A percentile compares a stretch with the other conserved stretches of the same genome.
Evolutionary conservation across 2,329 filamentous ascomycete species (phyloP).

Genomic region (Bertia moriformis): DNA sequence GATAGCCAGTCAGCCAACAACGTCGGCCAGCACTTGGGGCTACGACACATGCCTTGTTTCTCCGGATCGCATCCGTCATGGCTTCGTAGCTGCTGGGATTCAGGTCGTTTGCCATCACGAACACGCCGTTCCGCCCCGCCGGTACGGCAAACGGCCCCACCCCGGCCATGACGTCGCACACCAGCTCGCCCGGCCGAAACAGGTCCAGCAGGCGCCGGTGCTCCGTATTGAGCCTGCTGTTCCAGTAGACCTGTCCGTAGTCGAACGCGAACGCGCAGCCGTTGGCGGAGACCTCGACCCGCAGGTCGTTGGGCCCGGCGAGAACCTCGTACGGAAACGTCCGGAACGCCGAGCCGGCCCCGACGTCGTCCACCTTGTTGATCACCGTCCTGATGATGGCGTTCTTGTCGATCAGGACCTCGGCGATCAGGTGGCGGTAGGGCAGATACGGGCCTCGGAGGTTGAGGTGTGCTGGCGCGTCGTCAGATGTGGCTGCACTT

Average conservation of each 20-base stretch:
- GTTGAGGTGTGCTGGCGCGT: conserved; percentile 64
- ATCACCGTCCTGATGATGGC: conserved; percentile 71
- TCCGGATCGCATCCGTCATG: conserved; percentile 52
- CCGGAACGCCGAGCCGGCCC: conserved; percentile 69
- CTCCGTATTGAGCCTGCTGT: conserved; percentile 77
- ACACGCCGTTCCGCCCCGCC: conserved; percentile 75
- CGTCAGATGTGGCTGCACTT: conserved; percentile 5
- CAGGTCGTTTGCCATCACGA: conserved; percentile 96
- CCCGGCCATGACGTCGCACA: conserved; percentile 93
- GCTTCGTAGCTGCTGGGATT: conserved; percentile 76
- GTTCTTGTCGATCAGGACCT: conserved; percentile 85
- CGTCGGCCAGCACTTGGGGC: no score
- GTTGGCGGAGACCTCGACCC: conserved; percentile 71
- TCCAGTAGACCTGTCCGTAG: conserved; percentile 97
- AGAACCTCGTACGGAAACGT: conserved; percentile 90
- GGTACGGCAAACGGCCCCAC: conserved; percentile 91
- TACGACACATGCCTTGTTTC: conserved; percentile 65
- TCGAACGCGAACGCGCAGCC: conserved; percentile 82
- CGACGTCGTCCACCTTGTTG: conserved; percentile 86
- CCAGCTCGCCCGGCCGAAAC: conserved; percentile 73
- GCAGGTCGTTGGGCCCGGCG: conserved; percentile 64
- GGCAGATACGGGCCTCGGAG: conserved; percentile 69
- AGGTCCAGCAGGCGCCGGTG: conserved; percentile 67
- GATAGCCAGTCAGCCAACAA: no score
- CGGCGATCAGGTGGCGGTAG: conserved; percentile 73